phyloP scores from a whole-genome alignment of 2,329 filamentous ascomycete genomes.

The Epichloe sibirici region DNA sequence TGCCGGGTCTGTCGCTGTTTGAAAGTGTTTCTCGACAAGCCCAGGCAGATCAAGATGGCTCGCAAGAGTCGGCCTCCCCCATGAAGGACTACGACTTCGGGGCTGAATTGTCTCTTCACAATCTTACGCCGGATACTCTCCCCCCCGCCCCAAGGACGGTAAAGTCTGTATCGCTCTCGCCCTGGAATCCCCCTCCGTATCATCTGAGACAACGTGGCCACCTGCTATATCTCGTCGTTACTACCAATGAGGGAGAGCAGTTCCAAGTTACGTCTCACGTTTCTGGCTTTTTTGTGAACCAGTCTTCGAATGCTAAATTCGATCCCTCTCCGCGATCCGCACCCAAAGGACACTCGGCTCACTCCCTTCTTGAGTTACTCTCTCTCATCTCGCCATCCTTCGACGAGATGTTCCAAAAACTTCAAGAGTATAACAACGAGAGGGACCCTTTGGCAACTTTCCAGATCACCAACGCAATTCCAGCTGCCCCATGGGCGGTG shows the following conservation, averaged over 20 bases:
- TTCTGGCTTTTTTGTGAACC: conserved; percentile 94
- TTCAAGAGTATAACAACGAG: conserved; percentile 75
- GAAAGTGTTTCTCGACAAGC: conserved; percentile 54
- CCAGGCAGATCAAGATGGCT: conserved; percentile 24
- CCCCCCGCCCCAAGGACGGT: conserved; percentile 75
- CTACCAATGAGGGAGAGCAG: conserved; percentile 89
- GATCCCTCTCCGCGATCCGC: conserved; percentile 72
- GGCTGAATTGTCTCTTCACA: conserved; percentile 52
- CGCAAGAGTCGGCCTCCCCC: conserved; percentile 19
- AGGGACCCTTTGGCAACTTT: conserved; percentile 86
- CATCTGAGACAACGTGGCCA: conserved; percentile 85
- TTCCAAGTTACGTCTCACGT: conserved; percentile 88
- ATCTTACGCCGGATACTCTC: conserved; percentile 55
- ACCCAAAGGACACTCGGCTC: conserved; percentile 67
- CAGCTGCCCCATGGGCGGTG: conserved; percentile 85
- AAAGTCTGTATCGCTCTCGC: conserved; percentile 75
- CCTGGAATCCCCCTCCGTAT: conserved; percentile 94
- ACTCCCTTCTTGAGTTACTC: conserved; percentile 77
- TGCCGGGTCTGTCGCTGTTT: conserved; percentile 76
- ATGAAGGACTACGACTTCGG: conserved; percentile 69
- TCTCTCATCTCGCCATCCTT: conserved; percentile 75
- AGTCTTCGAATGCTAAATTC: conserved; percentile 88
- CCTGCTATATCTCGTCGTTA: conserved; percentile 77
- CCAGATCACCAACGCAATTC: conserved; percentile 90
- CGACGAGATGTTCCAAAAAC: conserved; percentile 55